Conservation (phyloP, 208 protist genomes). For the Zelonia costaricensis region DNA sequence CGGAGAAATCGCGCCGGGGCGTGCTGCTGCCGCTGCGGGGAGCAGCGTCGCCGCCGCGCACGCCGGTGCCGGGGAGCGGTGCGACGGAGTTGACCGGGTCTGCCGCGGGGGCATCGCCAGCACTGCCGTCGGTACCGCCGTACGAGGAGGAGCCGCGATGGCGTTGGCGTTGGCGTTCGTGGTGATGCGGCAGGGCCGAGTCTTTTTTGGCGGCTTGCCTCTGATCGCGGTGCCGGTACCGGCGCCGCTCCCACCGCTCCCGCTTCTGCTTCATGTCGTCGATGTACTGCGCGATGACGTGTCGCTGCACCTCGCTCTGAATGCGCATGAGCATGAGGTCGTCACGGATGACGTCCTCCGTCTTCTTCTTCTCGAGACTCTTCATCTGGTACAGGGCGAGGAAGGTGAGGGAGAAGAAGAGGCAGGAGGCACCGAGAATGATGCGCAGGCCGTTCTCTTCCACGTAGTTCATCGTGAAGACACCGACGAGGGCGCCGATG, state of each 20-base stretch:
- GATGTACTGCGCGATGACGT: slow-evolving; percentile 22
- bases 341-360: slow-evolving; percentile 37
- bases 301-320: slow-evolving; percentile 21
- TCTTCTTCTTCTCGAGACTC: slow-evolving; percentile 30
- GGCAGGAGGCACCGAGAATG: slow-evolving; percentile 35
- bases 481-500: slow-evolving; percentile 21
- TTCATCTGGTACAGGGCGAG: slow-evolving; percentile 43
- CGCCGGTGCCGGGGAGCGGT: no score
- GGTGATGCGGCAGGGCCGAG: neutral
- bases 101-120: no score
- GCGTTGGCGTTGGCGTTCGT: no score
- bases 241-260: slow-evolving; percentile 3
- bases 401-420: slow-evolving; percentile 44
- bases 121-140: no score
- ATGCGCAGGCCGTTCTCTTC: slow-evolving; percentile 30
- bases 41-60: neutral
- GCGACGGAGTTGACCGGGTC: no score
- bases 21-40: neutral
- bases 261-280: slow-evolving; percentile 6
- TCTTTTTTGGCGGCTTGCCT: slow-evolving; percentile 5
- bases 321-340: slow-evolving; percentile 36
- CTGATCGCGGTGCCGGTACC: slow-evolving; percentile 9
- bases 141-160: no score
- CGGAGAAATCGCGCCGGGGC: neutral
- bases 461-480: slow-evolving; percentile 27